Conservation (phyloP, 176 grass and related monocot genomes). For the Tillandsia leiboldiana region DNA sequence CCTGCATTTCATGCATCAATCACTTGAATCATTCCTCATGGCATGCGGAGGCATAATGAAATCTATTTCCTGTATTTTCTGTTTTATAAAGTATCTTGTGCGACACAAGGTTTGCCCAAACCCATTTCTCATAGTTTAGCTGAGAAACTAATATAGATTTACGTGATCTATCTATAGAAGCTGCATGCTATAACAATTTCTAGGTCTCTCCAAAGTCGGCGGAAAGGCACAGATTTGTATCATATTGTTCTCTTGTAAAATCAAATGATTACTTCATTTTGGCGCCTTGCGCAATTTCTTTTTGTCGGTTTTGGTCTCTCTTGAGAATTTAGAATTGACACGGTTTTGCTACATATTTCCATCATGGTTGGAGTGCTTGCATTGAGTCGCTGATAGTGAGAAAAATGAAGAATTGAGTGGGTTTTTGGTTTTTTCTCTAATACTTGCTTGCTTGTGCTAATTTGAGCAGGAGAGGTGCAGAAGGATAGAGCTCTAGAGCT, state of each 20-base stretch:
- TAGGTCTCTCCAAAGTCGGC: not conserved
- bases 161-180: not conserved
- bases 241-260: too few relatives aligned
- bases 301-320: too few relatives aligned
- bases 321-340: too few relatives aligned
- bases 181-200: not conserved
- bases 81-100: not conserved
- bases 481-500: slow-evolving; percentile 52
- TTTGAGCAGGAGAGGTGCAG: slow-evolving; percentile 63
- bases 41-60: not conserved
- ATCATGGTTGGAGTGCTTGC: too few relatives aligned
- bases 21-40: too few relatives aligned
- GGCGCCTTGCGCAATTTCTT: too few relatives aligned
- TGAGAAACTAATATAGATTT: not conserved
- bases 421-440: not conserved
- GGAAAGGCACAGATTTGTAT: too few relatives aligned
- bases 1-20: not conserved
- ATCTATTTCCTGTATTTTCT: not conserved
- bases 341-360: too few relatives aligned
- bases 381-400: too few relatives aligned
- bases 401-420: too few relatives aligned
- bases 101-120: not conserved
- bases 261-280: too few relatives aligned
- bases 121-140: not conserved
- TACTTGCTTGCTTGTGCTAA: not conserved